Evolutionary conservation across 768 basidiomycete genomes (phyloP), one percentile per base, ranked within the genome.

Genomic region (Naganishia onofrii): DNA sequence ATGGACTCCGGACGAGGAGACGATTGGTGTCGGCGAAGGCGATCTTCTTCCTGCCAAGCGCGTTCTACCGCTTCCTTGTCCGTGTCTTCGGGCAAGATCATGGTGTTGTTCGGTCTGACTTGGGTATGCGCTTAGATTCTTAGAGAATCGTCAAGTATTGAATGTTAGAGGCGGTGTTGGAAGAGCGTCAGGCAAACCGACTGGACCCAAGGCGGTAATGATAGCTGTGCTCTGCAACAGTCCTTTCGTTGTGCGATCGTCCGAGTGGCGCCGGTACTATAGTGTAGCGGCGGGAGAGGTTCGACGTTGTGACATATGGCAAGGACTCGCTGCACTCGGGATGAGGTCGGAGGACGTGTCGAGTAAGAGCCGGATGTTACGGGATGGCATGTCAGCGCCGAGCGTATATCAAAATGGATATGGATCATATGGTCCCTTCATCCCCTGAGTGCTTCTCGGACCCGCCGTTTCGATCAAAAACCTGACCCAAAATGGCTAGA

Each of bases 31-130:
- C 26, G 52, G 8, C 51, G 67, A 23, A 38, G 21, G 23, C 56
- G 28, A 10, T 44, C 38, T 56, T 44, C n/a, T 58, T 56, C 55
- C 15, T 56, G 42, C 56, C 56, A 60, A 26, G 58, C 56, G 72
- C 66, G 55, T 75, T 71, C 58, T 12, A 70, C 12, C 0, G 76
- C 76, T 46, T 76, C 77, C 67, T 80, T 80, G 65, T 80, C 79
- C 8, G 75, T 68, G 73, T 80, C 79, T 29, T 78, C 77, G 19
- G 79, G 79, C 68, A 80, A 76, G 71, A 80, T 80, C 79, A 80
- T 80, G 38, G 26, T 21, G 2, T 28, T 28, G 36, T 6, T 29
- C 15, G 23, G n/a, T 26, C 7, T 51, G 6, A 12, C 1, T 51
- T n/a, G 12, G 13, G 48, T 7, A 7, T 51, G 23, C 23, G 7